These are phyloP conservation scores for Fusarium tjaetaba DNA, from an alignment of 2,329 filamentous ascomycete genomes.

Conservation along the genomic window DNA sequence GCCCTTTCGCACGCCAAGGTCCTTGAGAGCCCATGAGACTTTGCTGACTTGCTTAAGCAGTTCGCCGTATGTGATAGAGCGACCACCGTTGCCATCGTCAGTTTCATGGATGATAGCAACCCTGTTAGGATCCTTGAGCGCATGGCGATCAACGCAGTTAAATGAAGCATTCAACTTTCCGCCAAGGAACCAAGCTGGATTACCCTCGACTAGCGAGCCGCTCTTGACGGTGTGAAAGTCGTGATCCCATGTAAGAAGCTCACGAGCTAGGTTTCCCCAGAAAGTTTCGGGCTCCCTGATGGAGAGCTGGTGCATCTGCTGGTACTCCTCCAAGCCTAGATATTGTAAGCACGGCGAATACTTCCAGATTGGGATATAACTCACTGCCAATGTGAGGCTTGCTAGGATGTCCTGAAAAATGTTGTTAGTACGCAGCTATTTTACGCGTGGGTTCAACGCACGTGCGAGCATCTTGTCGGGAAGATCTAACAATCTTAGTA, in stretches of 20 bases:
- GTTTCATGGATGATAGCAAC: slow-evolving; percentile 96
- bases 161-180: slow-evolving; percentile 90
- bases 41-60: slow-evolving; percentile 87
- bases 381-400: slow-evolving; percentile 34
- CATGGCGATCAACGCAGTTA: slow-evolving; percentile 95
- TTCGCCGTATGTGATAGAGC: slow-evolving; percentile 87
- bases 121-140: slow-evolving; percentile 86
- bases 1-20: slow-evolving; percentile 93
- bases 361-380: not conserved
- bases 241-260: slow-evolving; percentile 85
- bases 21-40: slow-evolving; percentile 83
- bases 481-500: slow-evolving; percentile 15
- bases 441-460: slow-evolving; percentile 15
- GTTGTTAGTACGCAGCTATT: slow-evolving; percentile 5
- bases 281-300: slow-evolving; percentile 86
- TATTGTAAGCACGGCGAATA: not conserved
- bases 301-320: slow-evolving; percentile 75
- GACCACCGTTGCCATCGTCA: slow-evolving; percentile 86
- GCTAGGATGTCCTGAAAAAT: slow-evolving; percentile 26
- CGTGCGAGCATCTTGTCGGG: slow-evolving; percentile 36
- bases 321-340: slow-evolving; percentile 69
- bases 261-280: slow-evolving; percentile 83
- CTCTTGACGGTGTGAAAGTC: slow-evolving; percentile 88
- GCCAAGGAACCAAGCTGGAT: slow-evolving; percentile 92
- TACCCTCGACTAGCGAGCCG: slow-evolving; percentile 78